A percentile compares a stretch with the other conserved stretches of the same genome.
Evolutionary conservation across 495 filamentous ascomycete genomes (phyloP).

Genomic region (Paragyromitra xinjiangensis): DNA sequence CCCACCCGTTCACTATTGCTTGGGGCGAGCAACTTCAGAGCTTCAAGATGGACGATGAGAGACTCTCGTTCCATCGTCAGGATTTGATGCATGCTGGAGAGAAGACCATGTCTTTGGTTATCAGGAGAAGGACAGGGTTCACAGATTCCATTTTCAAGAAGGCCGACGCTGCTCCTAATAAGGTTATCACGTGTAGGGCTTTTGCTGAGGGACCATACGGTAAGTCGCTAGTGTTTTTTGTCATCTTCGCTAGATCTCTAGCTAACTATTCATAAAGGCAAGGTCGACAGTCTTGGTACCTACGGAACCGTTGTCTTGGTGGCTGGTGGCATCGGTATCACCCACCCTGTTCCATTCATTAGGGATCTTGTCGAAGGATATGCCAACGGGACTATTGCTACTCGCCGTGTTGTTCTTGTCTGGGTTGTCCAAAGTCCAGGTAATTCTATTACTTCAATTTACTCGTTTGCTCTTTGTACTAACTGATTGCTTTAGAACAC

Average conservation of each 20-base stretch:
- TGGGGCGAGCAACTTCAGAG: conserved; percentile 69
- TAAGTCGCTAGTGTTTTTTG: neutral
- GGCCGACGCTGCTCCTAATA: conserved; percentile 68
- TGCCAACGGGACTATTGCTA: conserved; percentile 74
- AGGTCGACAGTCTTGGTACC: conserved; percentile 71
- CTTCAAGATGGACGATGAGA: conserved; percentile 62
- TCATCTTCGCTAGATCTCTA: neutral
- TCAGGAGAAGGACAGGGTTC: conserved; percentile 82
- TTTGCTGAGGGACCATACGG: conserved; percentile 87
- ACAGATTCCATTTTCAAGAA: conserved; percentile 77
- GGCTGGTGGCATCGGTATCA: conserved; percentile 87
- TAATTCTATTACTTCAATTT: neutral
- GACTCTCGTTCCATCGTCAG: conserved; percentile 66
- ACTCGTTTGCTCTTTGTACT: conserved; percentile 16
- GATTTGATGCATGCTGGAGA: conserved; percentile 67
- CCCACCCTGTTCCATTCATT: conserved; percentile 82
- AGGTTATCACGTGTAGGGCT: conserved; percentile 68
- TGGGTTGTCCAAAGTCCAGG: conserved; percentile 85
- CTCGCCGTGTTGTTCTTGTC: conserved; percentile 79
- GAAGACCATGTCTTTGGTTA: conserved; percentile 78
- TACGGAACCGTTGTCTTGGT: conserved; percentile 89
- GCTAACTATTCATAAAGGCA: conserved; percentile 34
- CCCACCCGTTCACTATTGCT: conserved; percentile 73
- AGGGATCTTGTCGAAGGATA: conserved; percentile 77
- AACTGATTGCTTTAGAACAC: conserved; percentile 65